Evolutionary conservation across 2,329 filamentous ascomycete species (phyloP).

Genomic region (Colletotrichum karsti): DNA sequence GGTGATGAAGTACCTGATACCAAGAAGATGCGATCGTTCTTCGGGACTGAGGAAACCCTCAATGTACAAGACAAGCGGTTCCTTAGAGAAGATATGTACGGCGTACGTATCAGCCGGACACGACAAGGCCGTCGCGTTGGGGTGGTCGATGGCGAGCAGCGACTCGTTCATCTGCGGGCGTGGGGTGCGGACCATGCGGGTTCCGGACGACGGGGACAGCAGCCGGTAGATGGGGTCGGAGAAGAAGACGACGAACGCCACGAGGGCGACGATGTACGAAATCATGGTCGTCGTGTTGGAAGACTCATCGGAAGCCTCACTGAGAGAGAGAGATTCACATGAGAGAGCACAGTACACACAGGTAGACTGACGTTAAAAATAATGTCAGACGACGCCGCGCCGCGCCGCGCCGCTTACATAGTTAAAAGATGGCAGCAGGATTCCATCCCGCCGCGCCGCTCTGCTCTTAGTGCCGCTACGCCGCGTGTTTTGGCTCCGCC

Average conservation of each 20-base stretch:
- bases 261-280: conserved; percentile 51
- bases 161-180: conserved; percentile 59
- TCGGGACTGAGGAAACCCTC: conserved; percentile 56
- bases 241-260: conserved; percentile 53
- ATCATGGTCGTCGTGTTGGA: conserved; percentile 43
- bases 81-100: conserved; percentile 56
- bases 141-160: conserved; percentile 56
- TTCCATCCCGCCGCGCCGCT: too few relatives aligned
- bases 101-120: conserved; percentile 53
- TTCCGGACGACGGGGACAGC: conserved; percentile 37
- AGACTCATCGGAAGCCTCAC: neutral
- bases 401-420: too few relatives aligned
- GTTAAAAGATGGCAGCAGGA: neutral
- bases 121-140: conserved; percentile 42
- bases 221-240: conserved; percentile 52
- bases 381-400: neutral
- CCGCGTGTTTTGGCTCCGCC: conserved; percentile 7
- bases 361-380: neutral
- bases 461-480: neutral
- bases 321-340: neutral
- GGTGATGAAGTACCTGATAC: conserved; percentile 53
- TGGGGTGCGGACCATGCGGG: conserved; percentile 41
- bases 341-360: neutral
- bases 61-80: conserved; percentile 62
- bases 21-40: conserved; percentile 56